phyloP scores from a whole-genome alignment of 2,329 filamentous ascomycete species.

The Nigrospora osmanthi region DNA sequence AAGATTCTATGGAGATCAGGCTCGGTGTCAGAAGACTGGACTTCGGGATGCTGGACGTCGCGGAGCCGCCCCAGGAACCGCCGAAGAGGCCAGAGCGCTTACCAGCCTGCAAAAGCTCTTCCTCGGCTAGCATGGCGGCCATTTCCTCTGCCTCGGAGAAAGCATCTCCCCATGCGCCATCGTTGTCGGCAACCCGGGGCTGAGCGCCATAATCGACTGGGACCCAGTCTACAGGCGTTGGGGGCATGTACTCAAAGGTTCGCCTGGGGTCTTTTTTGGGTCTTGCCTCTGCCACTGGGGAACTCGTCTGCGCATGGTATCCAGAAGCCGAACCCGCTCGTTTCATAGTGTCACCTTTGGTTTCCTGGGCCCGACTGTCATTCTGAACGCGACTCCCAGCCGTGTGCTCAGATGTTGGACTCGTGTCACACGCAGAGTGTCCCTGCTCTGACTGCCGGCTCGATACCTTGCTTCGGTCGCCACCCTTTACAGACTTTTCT shows the following conservation, averaged over 20 bases:
- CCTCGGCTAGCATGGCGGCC: slow-evolving; percentile 13
- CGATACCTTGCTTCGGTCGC: too few relatives aligned
- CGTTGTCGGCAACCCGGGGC: slow-evolving; percentile 3
- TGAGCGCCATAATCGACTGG: not conserved
- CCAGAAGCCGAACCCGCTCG: too few relatives aligned
- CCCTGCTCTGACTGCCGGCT: too few relatives aligned
- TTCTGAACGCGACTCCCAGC: too few relatives aligned
- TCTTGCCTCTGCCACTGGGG: too few relatives aligned
- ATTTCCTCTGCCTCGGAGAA: slow-evolving; percentile 7
- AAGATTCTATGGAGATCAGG: slow-evolving; percentile 20
- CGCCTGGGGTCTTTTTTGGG: too few relatives aligned
- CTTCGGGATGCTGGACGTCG: slow-evolving; percentile 9
- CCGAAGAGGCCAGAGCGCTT: slow-evolving; percentile 16
- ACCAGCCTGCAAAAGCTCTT: slow-evolving; percentile 16
- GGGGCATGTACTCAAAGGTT: not conserved
- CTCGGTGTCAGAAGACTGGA: slow-evolving; percentile 12
- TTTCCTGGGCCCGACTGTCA: not conserved
- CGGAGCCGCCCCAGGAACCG: slow-evolving; percentile 8
- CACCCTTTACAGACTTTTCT: too few relatives aligned
- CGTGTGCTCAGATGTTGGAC: too few relatives aligned
- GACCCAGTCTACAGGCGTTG: not conserved
- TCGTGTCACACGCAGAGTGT: too few relatives aligned
- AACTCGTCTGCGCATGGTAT: too few relatives aligned
- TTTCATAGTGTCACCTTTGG: not conserved
- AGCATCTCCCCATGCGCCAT: slow-evolving; percentile 9